Base-by-base conservation (phyloP, 176 grass and related monocot genomes). In the Triticum urartu region DNA sequence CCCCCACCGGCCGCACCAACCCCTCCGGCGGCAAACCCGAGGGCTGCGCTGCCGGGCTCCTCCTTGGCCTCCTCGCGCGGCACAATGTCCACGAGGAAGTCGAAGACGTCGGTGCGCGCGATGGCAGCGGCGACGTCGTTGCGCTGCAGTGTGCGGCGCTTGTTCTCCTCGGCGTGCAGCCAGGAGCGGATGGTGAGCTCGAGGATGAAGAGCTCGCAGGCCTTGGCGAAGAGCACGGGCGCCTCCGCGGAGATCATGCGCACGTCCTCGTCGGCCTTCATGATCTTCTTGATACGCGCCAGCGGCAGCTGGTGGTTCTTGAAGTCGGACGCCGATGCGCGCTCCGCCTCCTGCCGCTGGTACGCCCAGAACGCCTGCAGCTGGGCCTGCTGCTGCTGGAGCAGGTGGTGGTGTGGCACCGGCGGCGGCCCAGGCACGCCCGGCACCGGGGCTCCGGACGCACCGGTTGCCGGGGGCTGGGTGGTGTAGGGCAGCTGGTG, bases 21-120 rank as follows among this genome's bases (percentile, higher is more conserved):
- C 45, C 78, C 82, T 12, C 90, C 82, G 35, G 85, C 79, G 4
- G 81, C 87, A 72, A 92, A 95, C 20, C 90, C 93, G 39, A 95
- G 84, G 0, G 85, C 72, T 52, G 72, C 81, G 68, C 88, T 85
- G 10, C 90, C 93, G 21, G 90, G 87, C 86, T 95, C 93, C 85
- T 95, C 93, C 78, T 87, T 92, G 42, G 87, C 88, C 83, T 95
- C 93, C 86, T 98, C 95, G 4, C 93, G 83, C 10, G 93, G 93
- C 74, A 98, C 93, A 68, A 98, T 94, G 69, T 98, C 96, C 9
- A 95, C 90, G 81, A 98, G 92, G 91, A 98, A 98, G 86, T 98
- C 96, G 72, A 98, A 98, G 12, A 98, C 96, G 48, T 98, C 96
- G 34, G 96, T 98, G 67, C 96, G 93, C 32, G 91, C 90, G 92